These are phyloP conservation scores for Litsea cubeba DNA, from an alignment of 164 flowering plant genomes.

Conservation along the genomic window DNA sequence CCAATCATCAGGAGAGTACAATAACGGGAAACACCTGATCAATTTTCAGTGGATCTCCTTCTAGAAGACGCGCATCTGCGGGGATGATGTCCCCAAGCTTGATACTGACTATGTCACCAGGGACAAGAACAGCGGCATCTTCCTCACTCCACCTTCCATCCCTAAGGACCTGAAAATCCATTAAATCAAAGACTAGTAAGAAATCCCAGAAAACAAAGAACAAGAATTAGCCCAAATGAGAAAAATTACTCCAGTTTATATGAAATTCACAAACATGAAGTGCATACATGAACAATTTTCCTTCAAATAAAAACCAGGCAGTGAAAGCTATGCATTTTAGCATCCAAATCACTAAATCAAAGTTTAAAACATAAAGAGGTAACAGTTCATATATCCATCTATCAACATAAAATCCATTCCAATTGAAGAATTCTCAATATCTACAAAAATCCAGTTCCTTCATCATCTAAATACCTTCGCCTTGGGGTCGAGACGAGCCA, in stretches of 20 bases:
- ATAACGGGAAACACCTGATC: slow-evolving; percentile 53
- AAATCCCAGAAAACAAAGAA: not conserved
- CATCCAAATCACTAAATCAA: too few relatives aligned
- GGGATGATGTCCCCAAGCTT: slow-evolving; percentile 90
- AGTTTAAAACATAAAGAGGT: not conserved
- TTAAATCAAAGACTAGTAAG: not conserved
- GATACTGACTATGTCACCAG: slow-evolving; percentile 82
- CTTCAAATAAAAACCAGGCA: too few relatives aligned
- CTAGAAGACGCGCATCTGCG: slow-evolving; percentile 90
- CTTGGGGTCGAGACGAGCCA: slow-evolving; percentile 92
- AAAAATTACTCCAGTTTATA: not conserved
- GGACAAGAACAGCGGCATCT: slow-evolving; percentile 76
- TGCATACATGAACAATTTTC: not conserved
- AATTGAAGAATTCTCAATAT: not conserved
- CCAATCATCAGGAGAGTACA: not conserved
- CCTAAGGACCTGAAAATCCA: slow-evolving; percentile 53
- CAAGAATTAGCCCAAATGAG: not conserved
- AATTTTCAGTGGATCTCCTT: slow-evolving; percentile 85
- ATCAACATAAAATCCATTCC: not conserved
- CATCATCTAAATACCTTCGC: slow-evolving; percentile 47
- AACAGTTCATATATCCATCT: too few relatives aligned
- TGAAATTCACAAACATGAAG: not conserved
- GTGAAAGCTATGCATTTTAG: too few relatives aligned
- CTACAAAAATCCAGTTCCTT: not conserved
- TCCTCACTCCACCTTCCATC: slow-evolving; percentile 86